These are phyloP conservation scores for Verticillium nonalfalfae DNA, from an alignment of 2,329 filamentous ascomycete genomes.

Conservation along the genomic window DNA sequence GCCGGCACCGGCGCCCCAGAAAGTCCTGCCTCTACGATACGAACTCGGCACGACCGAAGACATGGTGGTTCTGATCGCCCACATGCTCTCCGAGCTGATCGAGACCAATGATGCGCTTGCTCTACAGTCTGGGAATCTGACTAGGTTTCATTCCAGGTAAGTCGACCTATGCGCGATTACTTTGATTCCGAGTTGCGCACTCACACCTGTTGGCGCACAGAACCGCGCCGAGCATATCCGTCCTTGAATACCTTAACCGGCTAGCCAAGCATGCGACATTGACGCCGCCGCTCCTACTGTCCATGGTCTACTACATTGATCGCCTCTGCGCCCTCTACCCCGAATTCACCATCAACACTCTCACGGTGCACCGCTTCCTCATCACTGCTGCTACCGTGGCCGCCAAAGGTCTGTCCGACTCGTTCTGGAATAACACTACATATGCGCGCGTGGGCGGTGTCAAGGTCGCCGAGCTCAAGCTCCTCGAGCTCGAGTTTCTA, in stretches of 20 bases:
- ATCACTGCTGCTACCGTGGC: constrained; percentile 95
- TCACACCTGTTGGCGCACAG: constrained; percentile 20
- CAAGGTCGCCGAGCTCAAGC: constrained; percentile 78
- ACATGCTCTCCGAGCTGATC: constrained; percentile 94
- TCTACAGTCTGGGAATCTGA: constrained; percentile 77
- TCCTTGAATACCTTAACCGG: constrained; percentile 87
- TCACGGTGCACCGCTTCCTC: constrained; percentile 94
- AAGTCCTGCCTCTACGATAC: constrained; percentile 65
- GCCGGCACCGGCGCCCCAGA: constrained; percentile 43
- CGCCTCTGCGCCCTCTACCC: constrained; percentile 86
- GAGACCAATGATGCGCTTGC: constrained; percentile 86
- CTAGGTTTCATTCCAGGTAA: constrained; percentile 89
- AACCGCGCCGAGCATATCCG: constrained; percentile 81
- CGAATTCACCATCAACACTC: constrained; percentile 90
- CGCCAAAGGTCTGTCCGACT: constrained; percentile 91
- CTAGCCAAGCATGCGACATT: constrained; percentile 91
- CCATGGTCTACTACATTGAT: constrained; percentile 99
- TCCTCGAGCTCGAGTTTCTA: constrained; percentile 89
- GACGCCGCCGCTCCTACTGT: constrained; percentile 86
- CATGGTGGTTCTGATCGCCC: constrained; percentile 82
- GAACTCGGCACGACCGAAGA: constrained; percentile 78
- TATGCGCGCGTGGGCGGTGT: constrained; percentile 94
- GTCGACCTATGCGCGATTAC: constrained; percentile 6
- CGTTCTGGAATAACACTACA: constrained; percentile 97
- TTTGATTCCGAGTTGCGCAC: neutral